Conservation (phyloP, 2,329 filamentous ascomycete species). For the Teratosphaeria destructans region DNA sequence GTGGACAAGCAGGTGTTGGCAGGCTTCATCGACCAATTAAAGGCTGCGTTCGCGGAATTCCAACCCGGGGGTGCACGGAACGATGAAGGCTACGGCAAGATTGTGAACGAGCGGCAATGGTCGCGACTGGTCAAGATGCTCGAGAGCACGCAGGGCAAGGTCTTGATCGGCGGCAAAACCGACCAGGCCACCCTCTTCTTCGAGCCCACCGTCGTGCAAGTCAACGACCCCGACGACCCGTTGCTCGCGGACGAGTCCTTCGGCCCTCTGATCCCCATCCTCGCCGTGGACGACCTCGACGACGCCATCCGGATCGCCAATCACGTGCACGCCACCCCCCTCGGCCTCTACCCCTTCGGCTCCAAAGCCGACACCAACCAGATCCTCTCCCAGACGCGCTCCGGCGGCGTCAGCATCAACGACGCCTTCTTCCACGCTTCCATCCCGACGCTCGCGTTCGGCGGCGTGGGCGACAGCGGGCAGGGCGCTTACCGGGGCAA, state of each 20-base stretch:
- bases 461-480: constrained; percentile 72
- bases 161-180: constrained; percentile 75
- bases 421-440: constrained; percentile 59
- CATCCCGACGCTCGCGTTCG: constrained; percentile 65
- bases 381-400: constrained; percentile 39
- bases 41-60: constrained; percentile 61
- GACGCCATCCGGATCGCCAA: constrained; percentile 77
- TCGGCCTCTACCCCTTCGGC: constrained; percentile 79
- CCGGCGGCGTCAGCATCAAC: constrained; percentile 42
- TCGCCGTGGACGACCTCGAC: constrained; percentile 69
- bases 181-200: constrained; percentile 76
- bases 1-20: constrained; percentile 59
- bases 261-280: constrained; percentile 78
- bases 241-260: constrained; percentile 81
- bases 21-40: constrained; percentile 52
- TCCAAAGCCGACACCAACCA: constrained; percentile 66
- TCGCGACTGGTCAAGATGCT: constrained; percentile 80
- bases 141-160: constrained; percentile 71
- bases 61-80: constrained; percentile 71
- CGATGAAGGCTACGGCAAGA: constrained; percentile 68
- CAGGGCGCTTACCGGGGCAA: constrained; percentile 68
- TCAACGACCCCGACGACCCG: constrained; percentile 63
- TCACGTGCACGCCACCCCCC: constrained; percentile 67
- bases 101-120: constrained; percentile 74
- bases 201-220: constrained; percentile 83